Evolutionary conservation across 2,329 filamentous ascomycete species (phyloP), one percentile per base, ranked within the genome.

Genomic region (Colletotrichum sp.): DNA sequence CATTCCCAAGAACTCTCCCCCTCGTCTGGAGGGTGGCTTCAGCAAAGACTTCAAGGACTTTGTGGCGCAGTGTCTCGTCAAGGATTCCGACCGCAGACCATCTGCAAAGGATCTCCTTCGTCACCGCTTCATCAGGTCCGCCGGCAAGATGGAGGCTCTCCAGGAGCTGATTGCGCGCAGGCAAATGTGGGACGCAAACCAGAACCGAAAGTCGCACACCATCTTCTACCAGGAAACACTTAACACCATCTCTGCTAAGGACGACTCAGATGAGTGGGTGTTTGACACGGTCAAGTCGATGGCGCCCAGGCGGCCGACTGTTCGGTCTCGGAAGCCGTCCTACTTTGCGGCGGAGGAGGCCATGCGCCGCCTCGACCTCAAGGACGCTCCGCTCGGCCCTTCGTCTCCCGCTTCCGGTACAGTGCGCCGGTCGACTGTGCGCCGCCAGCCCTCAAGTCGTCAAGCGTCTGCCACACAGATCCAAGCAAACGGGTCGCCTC

Each of bases 171-270:
- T 98, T 72, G 92, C 93, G 78, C 92, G 95, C 75, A 94, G 93
- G 80, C 94, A 96, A 79, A 92, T 94, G 81, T 98, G 91, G 86
- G 95, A 98, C 81, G 93, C 93, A 58, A 91, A 92, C 76, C 91
- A 91, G 76, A 92, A 91, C 75, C 89, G 92, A 71, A 90, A 91
- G 66, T 91, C 89, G 70, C 93, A 95, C 79, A 90, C 93, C 2
- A 94, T 94, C 78, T 98, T 96, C 83, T 98, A 98, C 83, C 96
- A 98, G 79, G 96, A 98, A 85, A 98, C 96, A 5, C 87, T 98
- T 63, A 91, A 93, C 78, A 92, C 90, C 11, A 90, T 97, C 68
- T 88, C 90, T 4, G 88, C 90, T 3, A 91, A 87, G 77, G 87
- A 90, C 47, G 93, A 95, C 7, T 88, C 94, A 18, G 95, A 98